Evolutionary conservation across 805 yeast genomes (phyloP).

Genomic region (Scheffersomyces ergatensis): DNA sequence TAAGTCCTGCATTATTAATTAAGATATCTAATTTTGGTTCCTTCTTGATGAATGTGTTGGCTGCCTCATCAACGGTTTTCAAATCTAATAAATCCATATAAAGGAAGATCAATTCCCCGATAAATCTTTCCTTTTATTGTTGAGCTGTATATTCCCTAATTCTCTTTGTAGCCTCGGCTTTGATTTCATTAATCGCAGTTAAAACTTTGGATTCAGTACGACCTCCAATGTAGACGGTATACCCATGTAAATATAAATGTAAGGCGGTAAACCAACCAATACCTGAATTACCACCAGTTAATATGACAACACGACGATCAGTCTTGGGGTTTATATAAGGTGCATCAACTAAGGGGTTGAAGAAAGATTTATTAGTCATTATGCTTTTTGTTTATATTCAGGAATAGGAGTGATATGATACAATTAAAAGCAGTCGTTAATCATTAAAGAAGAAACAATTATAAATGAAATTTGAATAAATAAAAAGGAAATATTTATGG

Average conservation of each 20-base stretch:
- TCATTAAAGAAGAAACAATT: no score
- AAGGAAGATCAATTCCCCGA: constrained; percentile 53
- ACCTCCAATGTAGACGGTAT: constrained; percentile 34
- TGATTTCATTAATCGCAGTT: constrained; percentile 31
- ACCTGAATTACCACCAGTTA: constrained; percentile 42
- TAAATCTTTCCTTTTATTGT: constrained; percentile 15
- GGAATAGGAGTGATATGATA: no score
- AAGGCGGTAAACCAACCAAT: constrained; percentile 40
- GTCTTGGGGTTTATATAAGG: constrained; percentile 24
- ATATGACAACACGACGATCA: constrained; percentile 26
- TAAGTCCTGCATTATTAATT: constrained; percentile 40
- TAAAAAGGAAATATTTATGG: no score
- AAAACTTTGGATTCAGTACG: constrained; percentile 29
- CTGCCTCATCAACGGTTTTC: constrained; percentile 23
- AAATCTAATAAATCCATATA: constrained; percentile 53
- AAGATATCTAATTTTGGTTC: constrained; percentile 31
- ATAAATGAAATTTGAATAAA: no score
- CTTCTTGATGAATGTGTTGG: constrained; percentile 15
- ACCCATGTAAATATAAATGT: constrained; percentile 40
- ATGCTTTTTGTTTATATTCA: neutral
- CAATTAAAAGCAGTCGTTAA: no score
- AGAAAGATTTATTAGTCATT: constrained; percentile 11
- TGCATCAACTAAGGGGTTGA: constrained; percentile 26
- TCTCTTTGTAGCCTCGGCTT: constrained; percentile 29
- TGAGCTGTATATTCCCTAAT: constrained; percentile 4